Evolutionary conservation across 148 eudicot species (phyloP).

Genomic region (Salicornia ramosissima): DNA sequence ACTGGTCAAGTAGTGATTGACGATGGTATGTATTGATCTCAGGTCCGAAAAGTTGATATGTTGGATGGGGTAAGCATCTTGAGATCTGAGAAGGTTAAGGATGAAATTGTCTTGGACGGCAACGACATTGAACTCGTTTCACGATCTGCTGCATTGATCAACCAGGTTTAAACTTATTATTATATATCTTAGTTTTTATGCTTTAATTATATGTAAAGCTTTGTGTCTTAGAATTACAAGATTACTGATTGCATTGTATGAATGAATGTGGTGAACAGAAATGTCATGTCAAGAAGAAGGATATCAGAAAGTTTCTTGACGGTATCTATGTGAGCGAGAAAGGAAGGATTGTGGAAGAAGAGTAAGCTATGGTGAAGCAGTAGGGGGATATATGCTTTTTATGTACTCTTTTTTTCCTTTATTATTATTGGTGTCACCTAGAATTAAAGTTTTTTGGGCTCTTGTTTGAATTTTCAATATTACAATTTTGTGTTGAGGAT

Average conservation of each 20-base stretch:
- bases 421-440: conserved; percentile 4
- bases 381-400: conserved; percentile 12
- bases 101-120: conserved; percentile 56
- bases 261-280: conserved; percentile 33
- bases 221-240: neutral
- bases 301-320: conserved; percentile 51
- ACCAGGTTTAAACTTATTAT: conserved; percentile 27
- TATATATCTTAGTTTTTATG: neutral
- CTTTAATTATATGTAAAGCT: no score
- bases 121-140: conserved; percentile 63
- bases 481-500: conserved; percentile 24
- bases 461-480: conserved; percentile 10
- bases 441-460: conserved; percentile 16
- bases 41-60: conserved; percentile 69
- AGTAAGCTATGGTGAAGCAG: conserved; percentile 17
- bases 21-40: neutral
- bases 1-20: neutral
- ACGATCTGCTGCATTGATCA: conserved; percentile 55
- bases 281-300: conserved; percentile 60
- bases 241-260: no score
- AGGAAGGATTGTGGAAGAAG: conserved; percentile 41
- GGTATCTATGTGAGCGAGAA: conserved; percentile 56
- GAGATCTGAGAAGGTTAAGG: conserved; percentile 65
- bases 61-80: conserved; percentile 51
- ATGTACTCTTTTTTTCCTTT: neutral